phyloP scores from a whole-genome alignment of 192 early-diverging fungal genomes.

The Borealophlyctis nickersoniae region DNA sequence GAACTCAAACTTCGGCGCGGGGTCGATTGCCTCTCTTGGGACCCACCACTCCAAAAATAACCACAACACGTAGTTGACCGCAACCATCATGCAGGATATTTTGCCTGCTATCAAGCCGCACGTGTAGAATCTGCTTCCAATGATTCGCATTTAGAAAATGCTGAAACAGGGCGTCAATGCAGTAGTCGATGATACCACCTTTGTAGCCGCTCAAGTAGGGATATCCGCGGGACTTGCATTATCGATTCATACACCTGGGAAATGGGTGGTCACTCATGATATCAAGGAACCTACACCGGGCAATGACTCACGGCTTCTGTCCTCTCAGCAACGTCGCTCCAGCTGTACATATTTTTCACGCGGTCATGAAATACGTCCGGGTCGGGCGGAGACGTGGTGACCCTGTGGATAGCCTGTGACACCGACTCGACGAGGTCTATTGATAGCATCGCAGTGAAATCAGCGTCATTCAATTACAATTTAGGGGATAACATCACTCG shows the following conservation, averaged over 20 bases:
- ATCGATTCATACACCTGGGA: conserved; percentile 72
- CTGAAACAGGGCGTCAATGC: no score
- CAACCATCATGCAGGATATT: conserved; percentile 85
- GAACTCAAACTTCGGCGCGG: conserved; percentile 48
- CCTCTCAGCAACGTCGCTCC: conserved; percentile 91
- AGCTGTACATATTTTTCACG: conserved; percentile 93
- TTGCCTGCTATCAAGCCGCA: conserved; percentile 90
- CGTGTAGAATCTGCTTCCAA: conserved; percentile 30
- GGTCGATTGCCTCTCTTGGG: conserved; percentile 69
- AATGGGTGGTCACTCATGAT: conserved; percentile 1
- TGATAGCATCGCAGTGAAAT: no score
- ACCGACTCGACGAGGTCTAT: conserved; percentile 73
- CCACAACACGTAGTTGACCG: conserved; percentile 79
- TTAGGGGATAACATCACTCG: no score
- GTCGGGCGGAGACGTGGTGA: conserved; percentile 39
- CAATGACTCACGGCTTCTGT: conserved; percentile 66
- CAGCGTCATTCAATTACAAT: no score
- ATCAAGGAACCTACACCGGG: background rate
- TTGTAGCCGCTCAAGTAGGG: conserved; percentile 72
- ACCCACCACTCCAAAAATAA: conserved; percentile 78
- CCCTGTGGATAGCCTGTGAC: conserved; percentile 65
- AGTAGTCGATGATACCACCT: no score
- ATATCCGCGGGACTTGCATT: conserved; percentile 57
- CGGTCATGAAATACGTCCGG: conserved; percentile 69
- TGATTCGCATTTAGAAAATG: no score